These are phyloP conservation scores for Waltergamsia citrina DNA, from an alignment of 2,329 filamentous ascomycete genomes.

Conservation along the genomic window DNA sequence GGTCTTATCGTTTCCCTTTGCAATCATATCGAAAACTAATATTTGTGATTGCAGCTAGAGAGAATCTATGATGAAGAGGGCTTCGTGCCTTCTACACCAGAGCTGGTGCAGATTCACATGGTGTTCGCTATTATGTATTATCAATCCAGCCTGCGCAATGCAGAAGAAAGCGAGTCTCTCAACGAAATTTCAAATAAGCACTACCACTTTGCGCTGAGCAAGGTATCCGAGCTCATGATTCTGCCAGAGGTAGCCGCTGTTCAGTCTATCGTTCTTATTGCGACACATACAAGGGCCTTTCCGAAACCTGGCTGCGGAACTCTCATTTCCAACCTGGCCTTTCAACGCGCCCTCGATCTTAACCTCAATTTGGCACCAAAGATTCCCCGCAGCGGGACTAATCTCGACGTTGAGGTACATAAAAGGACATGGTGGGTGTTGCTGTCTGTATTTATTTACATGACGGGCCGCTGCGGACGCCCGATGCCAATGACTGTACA, in stretches of 20 bases:
- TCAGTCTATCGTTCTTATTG: constrained; percentile 65
- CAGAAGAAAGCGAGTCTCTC: constrained; percentile 43
- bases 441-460: constrained; percentile 53
- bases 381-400: constrained; percentile 31
- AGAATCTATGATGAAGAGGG: constrained; percentile 61
- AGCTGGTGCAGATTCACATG: constrained; percentile 67
- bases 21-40: no score
- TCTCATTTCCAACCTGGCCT: constrained; percentile 54
- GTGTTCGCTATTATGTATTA: constrained; percentile 70
- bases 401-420: constrained; percentile 63
- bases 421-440: constrained; percentile 73
- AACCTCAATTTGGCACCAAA: constrained; percentile 66
- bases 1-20: constrained; percentile 1
- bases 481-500: constrained; percentile 66
- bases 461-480: constrained; percentile 66
- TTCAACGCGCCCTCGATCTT: constrained; percentile 63
- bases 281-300: constrained; percentile 64
- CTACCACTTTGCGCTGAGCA: constrained; percentile 65
- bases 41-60: constrained; percentile 35
- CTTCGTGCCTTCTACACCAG: constrained; percentile 52
- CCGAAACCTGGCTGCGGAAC: constrained; percentile 71
- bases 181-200: constrained; percentile 64
- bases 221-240: constrained; percentile 54
- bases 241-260: constrained; percentile 56
- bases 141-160: constrained; percentile 65